Conservation (phyloP, 192 early-diverging fungal genomes). For the Mycoemilia scoparia region DNA sequence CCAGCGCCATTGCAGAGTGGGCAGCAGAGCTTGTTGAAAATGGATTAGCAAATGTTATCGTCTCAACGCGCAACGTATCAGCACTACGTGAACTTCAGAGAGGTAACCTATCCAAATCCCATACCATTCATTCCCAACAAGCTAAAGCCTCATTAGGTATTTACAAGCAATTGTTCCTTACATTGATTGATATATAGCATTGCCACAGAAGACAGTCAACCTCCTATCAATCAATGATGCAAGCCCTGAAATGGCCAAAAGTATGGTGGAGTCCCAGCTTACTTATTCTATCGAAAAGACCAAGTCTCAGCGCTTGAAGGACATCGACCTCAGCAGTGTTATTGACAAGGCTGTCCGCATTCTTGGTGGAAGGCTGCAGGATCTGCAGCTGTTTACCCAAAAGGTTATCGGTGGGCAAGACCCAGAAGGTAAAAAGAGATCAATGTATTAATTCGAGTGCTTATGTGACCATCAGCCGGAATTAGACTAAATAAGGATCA, state of each 20-base stretch:
- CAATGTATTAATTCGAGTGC: background rate
- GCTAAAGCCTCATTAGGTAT: too few relatives aligned
- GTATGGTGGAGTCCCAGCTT: conserved; percentile 25
- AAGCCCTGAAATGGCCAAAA: conserved; percentile 14
- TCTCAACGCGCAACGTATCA: conserved; percentile 57
- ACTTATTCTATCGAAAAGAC: conserved; percentile 4
- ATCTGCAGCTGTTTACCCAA: conserved; percentile 75
- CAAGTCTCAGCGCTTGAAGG: conserved; percentile 6
- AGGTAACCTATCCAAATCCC: too few relatives aligned
- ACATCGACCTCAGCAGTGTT: conserved; percentile 8
- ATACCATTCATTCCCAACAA: too few relatives aligned
- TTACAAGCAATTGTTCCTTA: too few relatives aligned
- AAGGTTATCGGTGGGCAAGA: conserved; percentile 60
- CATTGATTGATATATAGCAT: too few relatives aligned
- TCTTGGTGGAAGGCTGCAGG: conserved; percentile 79
- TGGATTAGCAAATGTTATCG: conserved; percentile 76
- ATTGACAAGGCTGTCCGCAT: conserved; percentile 32
- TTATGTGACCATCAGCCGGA: background rate
- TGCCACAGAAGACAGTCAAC: conserved; percentile 18
- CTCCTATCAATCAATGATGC: conserved; percentile 22
- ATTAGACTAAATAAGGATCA: too few relatives aligned
- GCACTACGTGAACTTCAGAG: conserved; percentile 43
- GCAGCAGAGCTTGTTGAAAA: conserved; percentile 64
- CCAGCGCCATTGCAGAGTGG: conserved; percentile 58
- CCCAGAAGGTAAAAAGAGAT: too few relatives aligned